Base-by-base conservation (phyloP, 2,329 filamentous ascomycete genomes). In the Blastomyces percursus region DNA sequence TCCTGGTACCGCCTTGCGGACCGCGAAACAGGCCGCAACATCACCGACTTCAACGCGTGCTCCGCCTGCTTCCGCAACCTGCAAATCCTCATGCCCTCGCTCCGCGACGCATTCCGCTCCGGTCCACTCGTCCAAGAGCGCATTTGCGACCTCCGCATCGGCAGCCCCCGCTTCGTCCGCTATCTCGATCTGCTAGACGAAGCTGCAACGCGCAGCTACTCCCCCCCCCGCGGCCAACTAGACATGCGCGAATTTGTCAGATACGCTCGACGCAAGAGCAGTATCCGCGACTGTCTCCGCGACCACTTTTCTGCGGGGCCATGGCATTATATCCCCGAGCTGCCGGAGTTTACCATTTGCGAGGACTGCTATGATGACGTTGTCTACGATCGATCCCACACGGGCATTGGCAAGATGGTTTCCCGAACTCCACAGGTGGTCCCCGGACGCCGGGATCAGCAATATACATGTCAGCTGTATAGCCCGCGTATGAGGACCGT, bases 301-400 rank as follows among this genome's bases (percentile, higher is more conserved):
- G 85, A 89, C 70, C 82, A 80, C n/a, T 79, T 84, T 4, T 75
- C 88, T 2, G 73, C 79, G n/a, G 81, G 84, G 61, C 82, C 80
- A 14, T 96, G 92, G 92, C 86, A 95, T 73, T 86, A 83, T 62
- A 90, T 95, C 73, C 84, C 88, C 0, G 80, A 83, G 16, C 77
- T 95, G 0, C 89, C 88, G 0, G 84, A 91, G 57, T 85, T 96
- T 69, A 91, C 88, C 0, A 87, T 96, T 3, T 97, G 92, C 74
- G 85, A 89, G 66, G 90, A 93, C 73, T 97, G 92, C 73, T 96
- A 89, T 72, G 84, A 90, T 19, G 86, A 90, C 27, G 83, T 90
- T 0, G 84, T 96, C n/a, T 84, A 83, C 74, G 91, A 91, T 0
- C 78, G 85, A 59, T 75, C 86, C 1, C 78, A 81, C 3, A 75